These are phyloP conservation scores for Tulasnella sp. DNA, from an alignment of 768 basidiomycete species.

Conservation along the genomic window DNA sequence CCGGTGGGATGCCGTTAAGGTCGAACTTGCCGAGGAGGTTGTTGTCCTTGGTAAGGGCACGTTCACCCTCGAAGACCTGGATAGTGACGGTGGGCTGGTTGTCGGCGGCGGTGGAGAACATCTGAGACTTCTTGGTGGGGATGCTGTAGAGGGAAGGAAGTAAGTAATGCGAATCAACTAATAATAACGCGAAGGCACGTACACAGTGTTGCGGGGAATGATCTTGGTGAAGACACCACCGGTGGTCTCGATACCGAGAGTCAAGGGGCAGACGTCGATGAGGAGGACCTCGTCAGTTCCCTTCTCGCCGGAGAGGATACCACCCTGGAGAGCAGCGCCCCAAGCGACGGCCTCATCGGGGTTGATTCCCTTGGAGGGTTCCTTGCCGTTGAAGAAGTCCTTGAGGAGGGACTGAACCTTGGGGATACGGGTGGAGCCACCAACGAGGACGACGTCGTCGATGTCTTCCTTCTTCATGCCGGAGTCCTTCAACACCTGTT, in stretches of 20 bases:
- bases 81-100: conserved; percentile 75
- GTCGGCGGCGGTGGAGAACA: conserved; percentile 84
- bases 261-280: conserved; percentile 95
- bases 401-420: conserved; percentile 98
- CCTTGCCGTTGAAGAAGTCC: conserved; percentile 95
- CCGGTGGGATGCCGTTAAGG: conserved; percentile 87
- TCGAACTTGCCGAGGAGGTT: conserved; percentile 98
- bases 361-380: conserved; percentile 98
- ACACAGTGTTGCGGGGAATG: conserved; percentile 93
- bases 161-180: neutral
- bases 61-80: conserved; percentile 51
- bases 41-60: conserved; percentile 97
- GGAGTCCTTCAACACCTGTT: conserved; percentile 97
- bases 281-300: conserved; percentile 89
- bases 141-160: conserved; percentile 48
- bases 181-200: neutral
- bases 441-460: conserved; percentile 92
- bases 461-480: conserved; percentile 98
- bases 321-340: conserved; percentile 98
- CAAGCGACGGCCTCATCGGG: conserved; percentile 99
- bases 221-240: conserved; percentile 97
- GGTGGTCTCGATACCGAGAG: conserved; percentile 98
- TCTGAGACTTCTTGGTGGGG: conserved; percentile 96
- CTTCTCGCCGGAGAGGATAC: conserved; percentile 94
- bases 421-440: conserved; percentile 99